Conservation (phyloP, 768 basidiomycete species). For the Hortiboletus campestris region DNA sequence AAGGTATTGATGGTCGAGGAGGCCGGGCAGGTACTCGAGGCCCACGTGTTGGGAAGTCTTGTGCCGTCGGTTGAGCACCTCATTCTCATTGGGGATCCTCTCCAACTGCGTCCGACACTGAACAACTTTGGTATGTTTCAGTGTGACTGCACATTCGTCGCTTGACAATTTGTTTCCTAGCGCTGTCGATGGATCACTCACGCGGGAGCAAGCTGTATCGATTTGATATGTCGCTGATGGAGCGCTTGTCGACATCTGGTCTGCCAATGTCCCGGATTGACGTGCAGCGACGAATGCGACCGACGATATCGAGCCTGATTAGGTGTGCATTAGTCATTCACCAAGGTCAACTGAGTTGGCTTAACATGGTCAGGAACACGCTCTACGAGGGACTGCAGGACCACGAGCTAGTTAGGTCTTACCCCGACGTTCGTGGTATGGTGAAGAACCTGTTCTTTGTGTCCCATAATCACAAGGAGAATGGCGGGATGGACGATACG, state of each 20-base stretch:
- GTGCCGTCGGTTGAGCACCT: slow-evolving; percentile 69
- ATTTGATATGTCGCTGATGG: slow-evolving; percentile 77
- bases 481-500: slow-evolving; percentile 57
- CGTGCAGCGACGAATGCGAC: slow-evolving; percentile 76
- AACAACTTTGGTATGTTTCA: slow-evolving; percentile 54
- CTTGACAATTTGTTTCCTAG: slow-evolving; percentile 34
- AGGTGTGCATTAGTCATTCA: slow-evolving; percentile 3
- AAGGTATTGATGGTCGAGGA: too few relatives aligned
- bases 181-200: slow-evolving; percentile 65
- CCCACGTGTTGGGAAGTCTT: slow-evolving; percentile 64
- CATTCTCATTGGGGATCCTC: slow-evolving; percentile 79
- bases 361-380: slow-evolving; percentile 40
- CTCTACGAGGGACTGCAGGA: slow-evolving; percentile 63
- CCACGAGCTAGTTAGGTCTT: slow-evolving; percentile 47
- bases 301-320: slow-evolving; percentile 56
- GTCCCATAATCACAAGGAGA: slow-evolving; percentile 60
- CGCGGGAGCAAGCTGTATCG: slow-evolving; percentile 54
- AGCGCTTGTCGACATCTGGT: slow-evolving; percentile 57
- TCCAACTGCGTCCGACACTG: slow-evolving; percentile 68
- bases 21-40: slow-evolving; percentile 80
- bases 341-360: not conserved
- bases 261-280: slow-evolving; percentile 68
- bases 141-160: not conserved
- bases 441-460: slow-evolving; percentile 66
- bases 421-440: slow-evolving; percentile 62